Evolutionary conservation across 345 rosid genomes (phyloP), one percentile per base, ranked within the genome.

Genomic region (Heritiera littoralis): DNA sequence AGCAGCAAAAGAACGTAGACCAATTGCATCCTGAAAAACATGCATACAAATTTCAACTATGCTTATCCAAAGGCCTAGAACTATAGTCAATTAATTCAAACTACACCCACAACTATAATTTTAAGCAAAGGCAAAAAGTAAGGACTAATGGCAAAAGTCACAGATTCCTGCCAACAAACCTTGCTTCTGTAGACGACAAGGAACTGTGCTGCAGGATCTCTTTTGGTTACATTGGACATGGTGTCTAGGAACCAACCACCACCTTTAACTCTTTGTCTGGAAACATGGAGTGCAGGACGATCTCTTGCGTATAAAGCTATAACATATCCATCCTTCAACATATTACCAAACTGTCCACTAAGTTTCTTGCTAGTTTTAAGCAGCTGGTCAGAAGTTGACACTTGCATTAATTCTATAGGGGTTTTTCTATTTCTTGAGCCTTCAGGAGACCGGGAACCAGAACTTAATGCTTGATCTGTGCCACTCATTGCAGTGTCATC

Each of bases 121-220:
- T 55, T 7, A 45, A 23, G 58, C 9, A 13, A 55, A 55, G 80
- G 68, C 23, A 77, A 75, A 68, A 30, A 70, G 13, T 28, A 70
- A 70, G 59, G 74, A 70, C 20, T 41, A 72, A 52, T 14, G 2
- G 51, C 30, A 55, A 56, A 54, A 55, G 30, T 18, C 32, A 51
- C 14, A 77, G 35, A 72, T 32, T 61, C 14, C 72, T 35, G 70
- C 67, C 17, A 41, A 82, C 88, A 79, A 79, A 94, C 99, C 99
- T 93, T 91, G 90, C 82, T 91, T 88, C 93, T 89, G 82, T 86
- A 89, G 72, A 88, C 95, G 61, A 96, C 92, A 63, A 97, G 94
- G 86, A 94, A 97, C 84, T 97, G 99, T 40, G 98, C 96, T 15
- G 98, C 98, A 61, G 99, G 99, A 87, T 97, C 99, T 78, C 98